phyloP scores from a whole-genome alignment of 1,139 yeast genomes.

The Groenewaldozyma auringiensis region DNA sequence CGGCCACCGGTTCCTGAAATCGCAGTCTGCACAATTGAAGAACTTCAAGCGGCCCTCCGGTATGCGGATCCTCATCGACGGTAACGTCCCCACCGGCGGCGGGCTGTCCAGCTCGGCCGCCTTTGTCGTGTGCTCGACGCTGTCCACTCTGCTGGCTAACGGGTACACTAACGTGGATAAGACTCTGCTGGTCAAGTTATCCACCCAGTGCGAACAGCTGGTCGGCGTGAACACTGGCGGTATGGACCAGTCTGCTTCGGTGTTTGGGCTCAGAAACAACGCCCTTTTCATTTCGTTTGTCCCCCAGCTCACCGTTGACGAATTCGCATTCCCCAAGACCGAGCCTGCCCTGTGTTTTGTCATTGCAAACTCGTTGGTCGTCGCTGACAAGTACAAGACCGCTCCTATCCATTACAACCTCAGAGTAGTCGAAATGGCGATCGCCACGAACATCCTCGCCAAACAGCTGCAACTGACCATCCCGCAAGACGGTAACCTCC shows the following conservation, averaged over 20 bases:
- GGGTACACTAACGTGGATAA: slow-evolving; percentile 41
- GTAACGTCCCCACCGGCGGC: slow-evolving; percentile 66
- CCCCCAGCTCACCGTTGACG: slow-evolving; percentile 50
- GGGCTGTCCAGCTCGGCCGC: slow-evolving; percentile 72
- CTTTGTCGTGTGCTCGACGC: slow-evolving; percentile 57
- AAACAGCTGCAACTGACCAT: slow-evolving; percentile 39
- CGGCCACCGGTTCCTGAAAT: slow-evolving; percentile 44
- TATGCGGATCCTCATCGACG: slow-evolving; percentile 49
- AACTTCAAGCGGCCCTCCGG: slow-evolving; percentile 31
- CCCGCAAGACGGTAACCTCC: slow-evolving; percentile 47
- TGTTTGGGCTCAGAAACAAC: slow-evolving; percentile 55
- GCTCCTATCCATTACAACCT: slow-evolving; percentile 64
- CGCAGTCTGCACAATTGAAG: slow-evolving; percentile 8
- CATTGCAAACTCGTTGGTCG: slow-evolving; percentile 56
- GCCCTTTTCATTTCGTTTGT: slow-evolving; percentile 56
- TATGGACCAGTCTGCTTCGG: slow-evolving; percentile 70
- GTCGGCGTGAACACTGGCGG: slow-evolving; percentile 75
- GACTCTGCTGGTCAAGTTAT: slow-evolving; percentile 49
- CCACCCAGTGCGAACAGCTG: slow-evolving; percentile 63
- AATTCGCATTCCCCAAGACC: slow-evolving; percentile 48
- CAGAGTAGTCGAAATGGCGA: slow-evolving; percentile 61
- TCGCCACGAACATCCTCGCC: slow-evolving; percentile 55
- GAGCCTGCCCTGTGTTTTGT: slow-evolving; percentile 47
- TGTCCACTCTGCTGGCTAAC: slow-evolving; percentile 51
- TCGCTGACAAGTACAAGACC: slow-evolving; percentile 59